Evolutionary conservation across 73 alveolate species (phyloP), one percentile per base, ranked within the genome.

Genomic region (Halteria grandinella): DNA sequence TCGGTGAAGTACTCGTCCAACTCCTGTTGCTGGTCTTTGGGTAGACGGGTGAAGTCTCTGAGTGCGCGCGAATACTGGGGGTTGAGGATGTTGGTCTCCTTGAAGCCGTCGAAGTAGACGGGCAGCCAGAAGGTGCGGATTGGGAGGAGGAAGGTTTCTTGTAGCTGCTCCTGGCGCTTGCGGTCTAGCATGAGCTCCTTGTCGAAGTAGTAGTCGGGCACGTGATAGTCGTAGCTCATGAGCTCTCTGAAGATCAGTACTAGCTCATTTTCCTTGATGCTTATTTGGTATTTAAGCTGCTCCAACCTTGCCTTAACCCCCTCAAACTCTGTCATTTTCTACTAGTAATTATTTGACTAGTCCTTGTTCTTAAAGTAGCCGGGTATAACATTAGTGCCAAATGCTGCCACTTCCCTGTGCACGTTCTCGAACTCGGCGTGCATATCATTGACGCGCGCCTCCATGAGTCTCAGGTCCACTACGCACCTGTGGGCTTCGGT

Each of bases 161-260:
- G 29, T 55, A 12, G 17, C 8, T 15, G 18, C 25, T 34, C 33
- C 27, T 57, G 44, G 32, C 17, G 6, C 73, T 73, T 32, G n/a
- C n/a, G n/a, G n/a, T n/a, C n/a, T n/a, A n/a, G n/a, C 33, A 54
- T 28, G 4, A 57, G 66, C 37, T 73, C 21, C 28, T 36, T 44
- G 24, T 77, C 79, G 34, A 66, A 66, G 66, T 44, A 47, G 36
- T 66, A 29, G 28, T 77, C 88, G 2, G 88, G 63, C 20, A 77
- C 88, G 12, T 18, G 12, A 27, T 28, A 77, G 50, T 77, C 88
- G 81, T 81, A 77, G 2, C 28, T 18, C 34, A 49, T 62, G 14
- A 77, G 48, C 40, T 77, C 88, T 31, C 76, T 60, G 49, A 54
- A 60, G 36, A 55, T 23, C 6, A 36, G 20, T 8, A 54, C 76